Conservation (phyloP, 306 rosid species). For the Prunus campanulata region DNA sequence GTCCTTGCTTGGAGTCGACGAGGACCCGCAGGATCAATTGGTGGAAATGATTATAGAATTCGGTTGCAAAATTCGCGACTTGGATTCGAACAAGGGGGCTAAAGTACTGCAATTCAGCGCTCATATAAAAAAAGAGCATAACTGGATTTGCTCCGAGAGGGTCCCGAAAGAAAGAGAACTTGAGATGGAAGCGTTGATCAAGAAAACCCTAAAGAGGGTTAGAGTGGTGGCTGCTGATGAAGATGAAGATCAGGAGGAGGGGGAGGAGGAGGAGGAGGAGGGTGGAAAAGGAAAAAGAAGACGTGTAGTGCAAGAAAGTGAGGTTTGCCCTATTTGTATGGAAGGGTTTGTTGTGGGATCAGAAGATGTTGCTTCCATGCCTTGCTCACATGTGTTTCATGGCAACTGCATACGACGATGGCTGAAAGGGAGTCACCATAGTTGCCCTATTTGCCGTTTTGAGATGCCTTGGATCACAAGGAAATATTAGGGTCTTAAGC, state of each 20-base stretch:
- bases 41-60: not conserved
- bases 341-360: not conserved
- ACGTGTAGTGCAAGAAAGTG: not conserved
- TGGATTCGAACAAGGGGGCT: not conserved
- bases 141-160: not conserved
- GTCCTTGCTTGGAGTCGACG: not conserved
- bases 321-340: not conserved
- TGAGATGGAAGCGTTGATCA: not conserved
- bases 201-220: not conserved
- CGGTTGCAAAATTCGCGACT: not conserved
- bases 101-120: not conserved
- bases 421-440: not conserved
- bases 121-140: not conserved
- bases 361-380: not conserved
- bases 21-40: not conserved
- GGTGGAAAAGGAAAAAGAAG: not conserved
- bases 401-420: not conserved
- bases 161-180: not conserved
- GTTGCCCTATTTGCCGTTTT: constrained; percentile 3
- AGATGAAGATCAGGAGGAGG: not conserved
- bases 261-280: not conserved
- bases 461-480: not conserved
- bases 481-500: too few species aligned
- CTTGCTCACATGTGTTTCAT: constrained; percentile 1
- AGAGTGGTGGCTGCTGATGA: not conserved